Evolutionary conservation across 495 filamentous ascomycete genomes (phyloP).

Genomic region (Staphylotrichum tortipilum): DNA sequence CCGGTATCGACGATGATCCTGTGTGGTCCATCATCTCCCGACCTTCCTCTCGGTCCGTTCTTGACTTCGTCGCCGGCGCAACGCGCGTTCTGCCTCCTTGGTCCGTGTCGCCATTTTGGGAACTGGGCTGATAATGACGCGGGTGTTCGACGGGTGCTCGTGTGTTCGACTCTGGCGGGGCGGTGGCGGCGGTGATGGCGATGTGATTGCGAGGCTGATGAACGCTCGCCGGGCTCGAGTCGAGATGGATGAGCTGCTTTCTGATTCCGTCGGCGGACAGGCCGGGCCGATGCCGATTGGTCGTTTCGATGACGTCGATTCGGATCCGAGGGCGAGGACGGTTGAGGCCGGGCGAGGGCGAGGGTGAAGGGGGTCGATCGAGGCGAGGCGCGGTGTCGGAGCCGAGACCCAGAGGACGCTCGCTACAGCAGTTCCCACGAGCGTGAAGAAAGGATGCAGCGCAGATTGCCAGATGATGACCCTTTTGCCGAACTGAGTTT

Average conservation of each 20-base stretch:
- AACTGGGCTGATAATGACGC: neutral
- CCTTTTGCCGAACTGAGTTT: slow-evolving; percentile 27
- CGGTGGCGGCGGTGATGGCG: neutral
- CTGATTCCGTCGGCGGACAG: no score
- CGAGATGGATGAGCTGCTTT: slow-evolving; percentile 8
- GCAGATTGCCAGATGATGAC: slow-evolving; percentile 23
- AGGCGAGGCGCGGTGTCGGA: neutral
- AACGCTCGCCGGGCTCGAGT: no score
- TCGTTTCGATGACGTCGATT: no score
- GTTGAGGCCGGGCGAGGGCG: no score
- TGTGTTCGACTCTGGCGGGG: no score
- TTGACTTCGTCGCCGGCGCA: neutral
- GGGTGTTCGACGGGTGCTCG: no score
- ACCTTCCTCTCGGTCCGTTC: neutral
- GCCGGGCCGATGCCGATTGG: no score
- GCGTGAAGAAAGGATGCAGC: slow-evolving; percentile 26
- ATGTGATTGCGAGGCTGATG: no score
- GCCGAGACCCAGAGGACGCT: neutral
- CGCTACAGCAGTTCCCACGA: slow-evolving; percentile 28
- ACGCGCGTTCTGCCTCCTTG: neutral
- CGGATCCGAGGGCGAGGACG: no score
- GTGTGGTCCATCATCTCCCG: neutral
- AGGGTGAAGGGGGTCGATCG: no score
- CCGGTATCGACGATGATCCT: no score
- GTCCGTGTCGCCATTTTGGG: neutral